Percentiles rank a stretch among this genome's conserved stretches.
Conservation (phyloP, 345 rosid species). For the Gossypium bickii region DNA sequence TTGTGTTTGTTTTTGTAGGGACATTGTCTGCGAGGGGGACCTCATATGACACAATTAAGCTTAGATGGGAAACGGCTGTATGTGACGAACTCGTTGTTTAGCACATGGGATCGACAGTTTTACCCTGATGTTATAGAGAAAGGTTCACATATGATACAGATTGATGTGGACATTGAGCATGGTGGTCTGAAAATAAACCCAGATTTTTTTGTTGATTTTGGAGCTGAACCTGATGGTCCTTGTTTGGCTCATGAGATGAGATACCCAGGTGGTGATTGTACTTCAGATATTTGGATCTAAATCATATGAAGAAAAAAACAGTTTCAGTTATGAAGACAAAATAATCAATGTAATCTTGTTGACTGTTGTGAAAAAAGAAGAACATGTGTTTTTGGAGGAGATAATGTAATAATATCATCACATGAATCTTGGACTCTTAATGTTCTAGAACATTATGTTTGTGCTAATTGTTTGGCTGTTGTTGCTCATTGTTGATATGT, state of each 20-base stretch:
- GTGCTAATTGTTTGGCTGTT: too few relatives aligned
- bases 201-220: constrained; percentile 74
- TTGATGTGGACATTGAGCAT: constrained; percentile 66
- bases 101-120: constrained; percentile 84
- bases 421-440: too few relatives aligned
- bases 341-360: background rate
- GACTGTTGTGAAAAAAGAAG: background rate
- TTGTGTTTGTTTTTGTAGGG: constrained; percentile 41
- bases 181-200: constrained; percentile 75
- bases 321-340: background rate
- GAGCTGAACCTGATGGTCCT: constrained; percentile 80
- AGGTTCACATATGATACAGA: constrained; percentile 87
- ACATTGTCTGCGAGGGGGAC: constrained; percentile 69
- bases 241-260: constrained; percentile 95
- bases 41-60: constrained; percentile 88
- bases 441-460: too few relatives aligned
- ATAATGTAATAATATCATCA: too few relatives aligned
- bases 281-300: constrained; percentile 86
- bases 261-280: constrained; percentile 97
- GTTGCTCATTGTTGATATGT: too few relatives aligned
- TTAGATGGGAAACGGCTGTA: constrained; percentile 88
- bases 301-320: background rate
- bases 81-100: constrained; percentile 83
- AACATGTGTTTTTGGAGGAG: too few relatives aligned
- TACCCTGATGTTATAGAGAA: constrained; percentile 66